Evolutionary conservation across 192 early-diverging fungal species (phyloP), one percentile per base, ranked within the genome.

Genomic region (Borealophlyctis nickersoniae): DNA sequence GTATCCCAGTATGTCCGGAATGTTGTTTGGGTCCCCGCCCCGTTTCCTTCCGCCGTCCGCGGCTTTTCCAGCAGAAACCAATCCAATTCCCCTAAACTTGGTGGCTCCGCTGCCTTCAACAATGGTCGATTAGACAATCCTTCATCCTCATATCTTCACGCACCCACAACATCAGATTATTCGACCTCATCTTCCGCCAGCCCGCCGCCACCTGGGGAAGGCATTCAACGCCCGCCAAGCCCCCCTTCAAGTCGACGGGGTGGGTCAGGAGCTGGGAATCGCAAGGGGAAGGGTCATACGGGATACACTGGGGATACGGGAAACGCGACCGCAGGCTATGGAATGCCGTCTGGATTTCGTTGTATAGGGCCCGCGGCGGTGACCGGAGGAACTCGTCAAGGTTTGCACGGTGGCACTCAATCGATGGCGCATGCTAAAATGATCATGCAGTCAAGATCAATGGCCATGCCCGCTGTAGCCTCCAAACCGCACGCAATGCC

Each of bases 381-480:
- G 39, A 45, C 19, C 9, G 39, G 39, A 45, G 39, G 39, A 7
- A 13, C 39, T 19, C 7, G 39, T 7, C 39, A 45, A 45, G 39
- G 19, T 45, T 45, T 19, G 19, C 39, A 45, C 22, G 49, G 36
- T 13, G 23, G 22, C 27, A 49, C 22, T 16, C 35, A 62, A 52
- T 39, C 33, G 32, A 26, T 27, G 27, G 9, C 31, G 31, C 29
- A 11, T 34, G 22, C 24, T 27, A 55, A 32, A 50, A 14, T 49
- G 29, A 29, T 53, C 3, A 24, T 23, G 67, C 67, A 69, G 29
- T 11, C 30, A 28, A 19, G 67, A 19, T 36, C n/a, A 22, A 2
- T 69, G 36, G 60, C 67, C 4, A 69, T 69, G 60, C 67, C 67
- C 7, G 67, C 67, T 13, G 60, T 62, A 11, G 60, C 55, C 9